These are phyloP conservation scores for Ceratocystis diversiconidia DNA, from an alignment of 2,329 filamentous ascomycete genomes.

Conservation along the genomic window DNA sequence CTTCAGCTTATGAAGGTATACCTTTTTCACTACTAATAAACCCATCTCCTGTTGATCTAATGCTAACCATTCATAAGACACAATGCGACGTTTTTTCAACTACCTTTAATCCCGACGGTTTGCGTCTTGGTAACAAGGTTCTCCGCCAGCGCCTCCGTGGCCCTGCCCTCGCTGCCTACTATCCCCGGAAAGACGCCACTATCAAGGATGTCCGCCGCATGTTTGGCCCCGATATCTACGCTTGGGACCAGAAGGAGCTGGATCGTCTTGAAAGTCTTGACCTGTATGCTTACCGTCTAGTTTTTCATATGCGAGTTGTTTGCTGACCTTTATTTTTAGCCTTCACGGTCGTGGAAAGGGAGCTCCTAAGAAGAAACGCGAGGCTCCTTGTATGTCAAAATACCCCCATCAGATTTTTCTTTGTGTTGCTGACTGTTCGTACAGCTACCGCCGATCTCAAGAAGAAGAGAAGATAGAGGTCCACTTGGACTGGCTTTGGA, in stretches of 20 bases:
- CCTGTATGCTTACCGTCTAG: slow-evolving; percentile 33
- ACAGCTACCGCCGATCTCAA: slow-evolving; percentile 16
- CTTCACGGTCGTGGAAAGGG: slow-evolving; percentile 72
- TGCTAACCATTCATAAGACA: slow-evolving; percentile 38
- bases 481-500: slow-evolving; percentile 8
- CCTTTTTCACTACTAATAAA: neutral
- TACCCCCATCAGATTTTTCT: neutral
- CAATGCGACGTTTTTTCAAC: slow-evolving; percentile 88
- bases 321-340: slow-evolving; percentile 17
- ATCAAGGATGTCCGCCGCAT: slow-evolving; percentile 59
- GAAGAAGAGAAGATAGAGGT: slow-evolving; percentile 21
- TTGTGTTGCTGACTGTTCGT: slow-evolving; percentile 7
- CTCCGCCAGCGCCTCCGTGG: slow-evolving; percentile 77
- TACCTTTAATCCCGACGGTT: slow-evolving; percentile 71
- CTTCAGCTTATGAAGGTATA: slow-evolving; percentile 66
- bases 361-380: slow-evolving; percentile 76
- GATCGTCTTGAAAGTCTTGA: slow-evolving; percentile 64
- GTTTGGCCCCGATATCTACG: slow-evolving; percentile 51
- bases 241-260: slow-evolving; percentile 62
- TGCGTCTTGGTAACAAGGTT: slow-evolving; percentile 81
- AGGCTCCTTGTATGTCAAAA: slow-evolving; percentile 26
- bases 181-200: slow-evolving; percentile 60
- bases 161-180: slow-evolving; percentile 73
- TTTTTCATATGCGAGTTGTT: neutral
- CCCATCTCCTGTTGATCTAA: neutral